phyloP scores from a whole-genome alignment of 2,329 filamentous ascomycete genomes.

The Cytospora schulzeri region DNA sequence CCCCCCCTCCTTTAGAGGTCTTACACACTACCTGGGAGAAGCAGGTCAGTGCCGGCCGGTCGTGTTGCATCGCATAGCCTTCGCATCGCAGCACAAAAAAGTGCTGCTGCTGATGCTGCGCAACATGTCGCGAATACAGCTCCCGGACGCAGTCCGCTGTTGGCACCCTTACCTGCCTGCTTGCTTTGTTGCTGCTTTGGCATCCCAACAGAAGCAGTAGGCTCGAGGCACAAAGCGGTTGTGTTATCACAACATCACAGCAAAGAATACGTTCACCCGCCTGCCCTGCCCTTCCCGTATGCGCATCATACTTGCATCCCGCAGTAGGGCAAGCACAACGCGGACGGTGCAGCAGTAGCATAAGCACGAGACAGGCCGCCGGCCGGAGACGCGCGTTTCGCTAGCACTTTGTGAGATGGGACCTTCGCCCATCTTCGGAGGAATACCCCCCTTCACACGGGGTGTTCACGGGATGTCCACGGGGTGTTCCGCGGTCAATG shows the following conservation, averaged over 20 bases:
- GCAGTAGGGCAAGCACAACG: slow-evolving; percentile 28
- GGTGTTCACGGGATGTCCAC: neutral
- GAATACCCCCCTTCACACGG: neutral
- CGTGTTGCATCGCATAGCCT: slow-evolving; percentile 22
- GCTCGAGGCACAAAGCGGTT: neutral
- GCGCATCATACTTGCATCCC: slow-evolving; percentile 29
- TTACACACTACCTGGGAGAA: slow-evolving; percentile 12
- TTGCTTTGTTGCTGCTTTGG: neutral
- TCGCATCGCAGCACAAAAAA: slow-evolving; percentile 4
- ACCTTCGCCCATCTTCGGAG: slow-evolving; percentile 12
- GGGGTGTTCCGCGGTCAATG: slow-evolving; percentile 5
- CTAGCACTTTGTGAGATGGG: slow-evolving; percentile 16
- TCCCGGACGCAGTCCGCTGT: neutral
- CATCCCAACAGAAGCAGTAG: neutral
- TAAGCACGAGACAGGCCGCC: slow-evolving; percentile 14
- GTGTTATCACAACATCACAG: neutral
- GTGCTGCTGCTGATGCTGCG: neutral
- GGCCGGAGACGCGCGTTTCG: slow-evolving; percentile 13
- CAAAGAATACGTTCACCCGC: neutral
- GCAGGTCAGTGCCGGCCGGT: slow-evolving; percentile 11
- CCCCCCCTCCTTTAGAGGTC: neutral
- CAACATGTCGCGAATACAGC: neutral
- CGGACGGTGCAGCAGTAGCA: slow-evolving; percentile 23
- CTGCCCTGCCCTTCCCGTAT: slow-evolving; percentile 22
- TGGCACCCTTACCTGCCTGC: neutral